phyloP scores from a whole-genome alignment of 352 stramenopile species.

The Peronosclerospora sorghi region DNA sequence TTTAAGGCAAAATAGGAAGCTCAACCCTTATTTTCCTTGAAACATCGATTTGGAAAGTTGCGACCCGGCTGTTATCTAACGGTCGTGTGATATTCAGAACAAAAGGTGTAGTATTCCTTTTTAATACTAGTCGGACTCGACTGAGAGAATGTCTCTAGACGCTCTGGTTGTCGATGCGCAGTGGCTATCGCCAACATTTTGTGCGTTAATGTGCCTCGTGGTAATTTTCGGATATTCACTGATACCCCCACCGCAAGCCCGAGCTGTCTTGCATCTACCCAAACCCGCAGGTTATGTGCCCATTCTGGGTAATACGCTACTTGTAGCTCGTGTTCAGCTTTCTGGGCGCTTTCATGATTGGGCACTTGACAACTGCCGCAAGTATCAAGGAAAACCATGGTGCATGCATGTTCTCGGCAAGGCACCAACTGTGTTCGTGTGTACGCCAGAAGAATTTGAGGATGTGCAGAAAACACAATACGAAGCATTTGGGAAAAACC shows the following conservation, averaged over 20 bases:
- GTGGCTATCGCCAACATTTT: not conserved
- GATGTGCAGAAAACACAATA: conserved; percentile 31
- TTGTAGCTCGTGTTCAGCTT: conserved; percentile 28
- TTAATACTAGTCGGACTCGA: too few relatives aligned
- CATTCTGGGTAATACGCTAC: conserved; percentile 34
- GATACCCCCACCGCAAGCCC: conserved; percentile 11
- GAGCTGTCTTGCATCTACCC: conserved; percentile 21
- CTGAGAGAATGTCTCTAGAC: conserved; percentile 1
- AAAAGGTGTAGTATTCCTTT: too few relatives aligned
- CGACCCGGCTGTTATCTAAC: not conserved
- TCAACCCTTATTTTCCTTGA: not conserved
- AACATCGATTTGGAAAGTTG: not conserved
- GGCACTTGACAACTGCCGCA: conserved; percentile 31
- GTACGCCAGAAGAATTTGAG: conserved; percentile 23
- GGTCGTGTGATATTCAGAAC: too few relatives aligned
- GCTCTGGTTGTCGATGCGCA: not conserved
- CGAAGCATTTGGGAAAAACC: conserved; percentile 30
- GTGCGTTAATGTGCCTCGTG: conserved; percentile 1
- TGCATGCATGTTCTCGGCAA: conserved; percentile 34
- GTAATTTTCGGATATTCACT: conserved; percentile 17
- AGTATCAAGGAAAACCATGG: conserved; percentile 34
- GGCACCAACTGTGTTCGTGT: conserved; percentile 18
- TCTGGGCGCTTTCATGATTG: conserved; percentile 42
- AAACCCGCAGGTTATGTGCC: conserved; percentile 31
- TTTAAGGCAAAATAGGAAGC: conserved; percentile 96